A percentile compares a stretch with the other conserved stretches of the same genome.
These are phyloP conservation scores for Collybia nuda DNA, from an alignment of 768 basidiomycete species.

Conservation along the genomic window DNA sequence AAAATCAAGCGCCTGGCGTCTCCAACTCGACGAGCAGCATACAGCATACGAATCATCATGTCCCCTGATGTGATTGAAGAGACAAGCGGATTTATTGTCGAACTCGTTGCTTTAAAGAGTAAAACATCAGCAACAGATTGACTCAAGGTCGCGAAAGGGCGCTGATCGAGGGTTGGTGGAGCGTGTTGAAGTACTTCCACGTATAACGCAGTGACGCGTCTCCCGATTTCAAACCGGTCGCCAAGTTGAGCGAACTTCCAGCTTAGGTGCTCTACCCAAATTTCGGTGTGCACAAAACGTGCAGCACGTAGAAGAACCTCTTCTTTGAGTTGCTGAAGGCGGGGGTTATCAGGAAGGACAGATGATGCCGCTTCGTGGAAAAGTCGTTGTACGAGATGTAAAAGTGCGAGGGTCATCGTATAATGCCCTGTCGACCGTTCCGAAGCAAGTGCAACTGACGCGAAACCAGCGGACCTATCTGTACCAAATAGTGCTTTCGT, in stretches of 20 bases:
- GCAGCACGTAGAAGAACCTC: constrained; percentile 80
- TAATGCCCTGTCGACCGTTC: constrained; percentile 76
- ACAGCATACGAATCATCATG: constrained; percentile 58
- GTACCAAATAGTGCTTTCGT: constrained; percentile 76
- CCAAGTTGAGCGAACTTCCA: constrained; percentile 87
- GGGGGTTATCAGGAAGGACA: constrained; percentile 53
- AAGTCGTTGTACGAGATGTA: constrained; percentile 74
- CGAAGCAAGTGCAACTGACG: constrained; percentile 63
- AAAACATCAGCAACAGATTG: constrained; percentile 69
- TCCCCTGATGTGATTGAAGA: constrained; percentile 64
- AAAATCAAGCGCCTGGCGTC: constrained; percentile 70
- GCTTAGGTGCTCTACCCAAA: constrained; percentile 82
- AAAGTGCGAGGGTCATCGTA: constrained; percentile 77
- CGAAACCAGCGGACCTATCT: constrained; percentile 52
- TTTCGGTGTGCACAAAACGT: constrained; percentile 78
- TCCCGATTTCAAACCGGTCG: constrained; percentile 82
- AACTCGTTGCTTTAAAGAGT: constrained; percentile 71
- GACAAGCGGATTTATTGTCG: constrained; percentile 80
- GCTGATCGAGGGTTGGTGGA: constrained; percentile 49
- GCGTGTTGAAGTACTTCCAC: constrained; percentile 63
- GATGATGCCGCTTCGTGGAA: constrained; percentile 71
- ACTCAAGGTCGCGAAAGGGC: constrained; percentile 61
- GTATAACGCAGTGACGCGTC: constrained; percentile 66
- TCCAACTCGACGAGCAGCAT: constrained; percentile 60
- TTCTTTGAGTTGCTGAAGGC: constrained; percentile 73